Conservation (phyloP, 495 filamentous ascomycete species). For the Ramalina intermedia region DNA sequence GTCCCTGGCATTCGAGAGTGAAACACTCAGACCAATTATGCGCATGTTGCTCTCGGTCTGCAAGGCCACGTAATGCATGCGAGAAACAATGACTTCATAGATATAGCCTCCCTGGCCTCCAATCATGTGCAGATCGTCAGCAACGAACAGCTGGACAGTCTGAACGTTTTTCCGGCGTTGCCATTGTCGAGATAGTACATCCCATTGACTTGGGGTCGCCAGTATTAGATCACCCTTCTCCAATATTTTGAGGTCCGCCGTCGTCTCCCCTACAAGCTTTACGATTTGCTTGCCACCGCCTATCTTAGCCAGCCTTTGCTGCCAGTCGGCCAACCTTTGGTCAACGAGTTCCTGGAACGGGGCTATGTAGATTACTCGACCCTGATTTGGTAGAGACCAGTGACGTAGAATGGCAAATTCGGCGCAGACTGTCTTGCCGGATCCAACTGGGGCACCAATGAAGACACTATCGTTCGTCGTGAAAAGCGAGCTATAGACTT, state of each 20-base stretch:
- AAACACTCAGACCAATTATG: slow-evolving; percentile 82
- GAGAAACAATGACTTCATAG: slow-evolving; percentile 90
- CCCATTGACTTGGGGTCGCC: slow-evolving; percentile 89
- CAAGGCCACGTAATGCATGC: slow-evolving; percentile 90
- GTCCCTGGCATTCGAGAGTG: slow-evolving; percentile 82
- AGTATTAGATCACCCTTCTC: slow-evolving; percentile 83
- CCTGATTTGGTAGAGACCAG: slow-evolving; percentile 60
- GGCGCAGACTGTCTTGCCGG: slow-evolving; percentile 91
- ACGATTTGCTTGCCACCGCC: slow-evolving; percentile 81
- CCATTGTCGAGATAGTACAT: slow-evolving; percentile 90
- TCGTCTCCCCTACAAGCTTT: slow-evolving; percentile 88
- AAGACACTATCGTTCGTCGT: slow-evolving; percentile 86
- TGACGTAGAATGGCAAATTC: slow-evolving; percentile 84
- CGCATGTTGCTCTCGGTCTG: slow-evolving; percentile 76
- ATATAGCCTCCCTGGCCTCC: slow-evolving; percentile 79
- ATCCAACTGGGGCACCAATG: slow-evolving; percentile 76
- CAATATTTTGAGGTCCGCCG: slow-evolving; percentile 77
- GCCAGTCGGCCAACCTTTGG: slow-evolving; percentile 65
- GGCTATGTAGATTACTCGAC: slow-evolving; percentile 84
- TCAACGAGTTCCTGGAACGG: slow-evolving; percentile 94
- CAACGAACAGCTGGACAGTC: slow-evolving; percentile 80
- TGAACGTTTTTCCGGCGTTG: slow-evolving; percentile 90
- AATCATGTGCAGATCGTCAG: slow-evolving; percentile 93
- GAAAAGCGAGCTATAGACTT: slow-evolving; percentile 87
- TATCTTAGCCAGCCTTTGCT: slow-evolving; percentile 53